phyloP scores from a whole-genome alignment of 192 early-diverging fungal species.

The Ambispora gerdemannii region DNA sequence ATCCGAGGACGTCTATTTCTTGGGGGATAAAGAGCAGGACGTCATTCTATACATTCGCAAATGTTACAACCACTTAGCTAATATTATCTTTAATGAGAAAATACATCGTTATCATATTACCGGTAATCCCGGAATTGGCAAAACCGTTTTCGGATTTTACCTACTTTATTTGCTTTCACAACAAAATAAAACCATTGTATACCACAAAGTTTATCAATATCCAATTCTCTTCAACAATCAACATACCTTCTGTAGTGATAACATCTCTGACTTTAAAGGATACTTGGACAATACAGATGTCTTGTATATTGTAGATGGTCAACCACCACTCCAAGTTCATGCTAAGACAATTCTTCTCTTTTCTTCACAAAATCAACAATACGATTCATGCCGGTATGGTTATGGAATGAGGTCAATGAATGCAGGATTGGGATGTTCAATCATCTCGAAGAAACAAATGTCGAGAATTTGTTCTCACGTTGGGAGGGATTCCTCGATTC shows the following conservation, averaged over 20 bases:
- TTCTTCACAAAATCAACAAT: neutral
- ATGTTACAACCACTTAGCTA: neutral
- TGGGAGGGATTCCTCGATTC: slow-evolving; percentile 10
- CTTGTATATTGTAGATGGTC: neutral
- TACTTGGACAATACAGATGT: neutral
- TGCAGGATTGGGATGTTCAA: neutral
- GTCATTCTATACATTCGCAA: neutral
- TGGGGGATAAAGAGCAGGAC: no score
- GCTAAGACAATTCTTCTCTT: slow-evolving; percentile 1
- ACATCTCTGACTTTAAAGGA: neutral
- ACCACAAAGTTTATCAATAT: neutral
- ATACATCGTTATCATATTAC: neutral
- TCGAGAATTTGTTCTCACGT: neutral
- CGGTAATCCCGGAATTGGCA: slow-evolving; percentile 2
- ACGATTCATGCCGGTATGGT: slow-evolving; percentile 8
- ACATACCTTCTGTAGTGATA: neutral
- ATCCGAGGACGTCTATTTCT: no score
- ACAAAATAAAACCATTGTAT: neutral
- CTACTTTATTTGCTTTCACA: neutral
- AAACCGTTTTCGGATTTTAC: slow-evolving; percentile 6
- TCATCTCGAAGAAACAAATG: neutral
- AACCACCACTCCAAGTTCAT: neutral
- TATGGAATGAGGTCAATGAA: neutral
- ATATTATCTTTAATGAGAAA: neutral
- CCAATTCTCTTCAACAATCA: neutral